A percentile compares a stretch with the other conserved stretches of the same genome.
Conservation (phyloP, 2,329 filamentous ascomycete species). For the Beauveria brongniartii region DNA sequence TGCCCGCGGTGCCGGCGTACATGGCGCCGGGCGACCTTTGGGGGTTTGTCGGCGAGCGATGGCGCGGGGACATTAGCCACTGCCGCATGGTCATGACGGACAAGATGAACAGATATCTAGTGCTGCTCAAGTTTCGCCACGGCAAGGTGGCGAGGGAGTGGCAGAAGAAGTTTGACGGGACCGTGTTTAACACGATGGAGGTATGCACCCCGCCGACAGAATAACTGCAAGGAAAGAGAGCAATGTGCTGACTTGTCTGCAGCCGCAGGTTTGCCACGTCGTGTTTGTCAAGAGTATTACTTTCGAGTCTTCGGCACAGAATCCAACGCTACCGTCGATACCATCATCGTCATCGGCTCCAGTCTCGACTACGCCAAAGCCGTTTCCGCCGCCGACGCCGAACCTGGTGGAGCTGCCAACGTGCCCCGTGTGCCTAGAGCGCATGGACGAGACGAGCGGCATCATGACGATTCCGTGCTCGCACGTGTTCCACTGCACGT, state of each 20-base stretch:
- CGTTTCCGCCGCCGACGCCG: constrained; percentile 62
- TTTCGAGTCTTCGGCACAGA: constrained; percentile 56
- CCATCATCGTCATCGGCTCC: constrained; percentile 34
- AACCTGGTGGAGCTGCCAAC: constrained; percentile 87
- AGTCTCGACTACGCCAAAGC: constrained; percentile 42
- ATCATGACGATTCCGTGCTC: constrained; percentile 94
- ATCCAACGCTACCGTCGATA: constrained; percentile 51
- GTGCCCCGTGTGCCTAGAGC: constrained; percentile 90
- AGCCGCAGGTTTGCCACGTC: constrained; percentile 88
- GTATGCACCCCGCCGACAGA: constrained; percentile 34
- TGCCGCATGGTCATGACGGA: constrained; percentile 91
- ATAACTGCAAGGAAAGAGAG: not conserved
- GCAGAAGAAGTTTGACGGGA: constrained; percentile 84
- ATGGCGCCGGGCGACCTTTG: constrained; percentile 86
- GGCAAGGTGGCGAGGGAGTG: constrained; percentile 67
- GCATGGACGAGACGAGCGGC: constrained; percentile 96
- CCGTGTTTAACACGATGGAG: constrained; percentile 86
- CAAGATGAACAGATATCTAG: constrained; percentile 84
- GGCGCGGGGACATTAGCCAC: constrained; percentile 79
- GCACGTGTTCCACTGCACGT: constrained; percentile 95
- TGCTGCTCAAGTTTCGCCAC: constrained; percentile 86
- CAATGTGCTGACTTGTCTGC: constrained; percentile 15
- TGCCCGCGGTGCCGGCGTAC: constrained; percentile 90
- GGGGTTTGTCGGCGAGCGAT: constrained; percentile 83
- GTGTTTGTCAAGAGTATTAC: constrained; percentile 91